Evolutionary conservation across 208 protist genomes (phyloP).

Genomic region (Trypanosoma avium): DNA sequence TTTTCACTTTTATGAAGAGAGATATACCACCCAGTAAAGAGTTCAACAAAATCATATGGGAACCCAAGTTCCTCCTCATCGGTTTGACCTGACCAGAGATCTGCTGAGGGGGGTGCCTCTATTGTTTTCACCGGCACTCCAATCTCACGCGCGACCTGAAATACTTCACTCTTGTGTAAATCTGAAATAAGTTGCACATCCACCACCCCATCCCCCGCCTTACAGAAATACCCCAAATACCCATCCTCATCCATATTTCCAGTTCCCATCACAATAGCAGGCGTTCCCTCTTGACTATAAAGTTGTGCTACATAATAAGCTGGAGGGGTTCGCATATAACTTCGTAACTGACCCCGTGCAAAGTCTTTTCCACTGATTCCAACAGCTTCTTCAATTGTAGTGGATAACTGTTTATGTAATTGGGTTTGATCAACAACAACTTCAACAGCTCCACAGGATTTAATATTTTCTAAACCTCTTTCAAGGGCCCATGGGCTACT

Average conservation of each 20-base stretch:
- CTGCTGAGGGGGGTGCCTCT: conserved; percentile 90
- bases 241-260: conserved; percentile 97
- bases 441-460: conserved; percentile 73
- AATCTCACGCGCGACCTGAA: conserved; percentile 74
- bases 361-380: conserved; percentile 85
- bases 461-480: conserved; percentile 83
- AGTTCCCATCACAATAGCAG: conserved; percentile 95
- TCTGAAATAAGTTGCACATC: conserved; percentile 96
- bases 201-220: conserved; percentile 95
- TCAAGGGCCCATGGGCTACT: conserved; percentile 88
- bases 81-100: conserved; percentile 95
- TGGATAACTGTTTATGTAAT: conserved; percentile 72
- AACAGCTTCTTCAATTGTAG: conserved; percentile 63
- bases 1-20: conserved; percentile 51
- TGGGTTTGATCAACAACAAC: conserved; percentile 93
- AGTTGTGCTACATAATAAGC: conserved; percentile 95
- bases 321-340: conserved; percentile 94
- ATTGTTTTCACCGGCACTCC: conserved; percentile 83
- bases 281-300: conserved; percentile 72
- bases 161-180: conserved; percentile 96
- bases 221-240: conserved; percentile 96
- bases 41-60: conserved; percentile 96
- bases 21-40: conserved; percentile 91
- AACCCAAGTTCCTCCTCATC: conserved; percentile 97
- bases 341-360: conserved; percentile 91